These are phyloP conservation scores for Sugiyamaella floridensis DNA, from an alignment of 805 yeast genomes.

Conservation along the genomic window DNA sequence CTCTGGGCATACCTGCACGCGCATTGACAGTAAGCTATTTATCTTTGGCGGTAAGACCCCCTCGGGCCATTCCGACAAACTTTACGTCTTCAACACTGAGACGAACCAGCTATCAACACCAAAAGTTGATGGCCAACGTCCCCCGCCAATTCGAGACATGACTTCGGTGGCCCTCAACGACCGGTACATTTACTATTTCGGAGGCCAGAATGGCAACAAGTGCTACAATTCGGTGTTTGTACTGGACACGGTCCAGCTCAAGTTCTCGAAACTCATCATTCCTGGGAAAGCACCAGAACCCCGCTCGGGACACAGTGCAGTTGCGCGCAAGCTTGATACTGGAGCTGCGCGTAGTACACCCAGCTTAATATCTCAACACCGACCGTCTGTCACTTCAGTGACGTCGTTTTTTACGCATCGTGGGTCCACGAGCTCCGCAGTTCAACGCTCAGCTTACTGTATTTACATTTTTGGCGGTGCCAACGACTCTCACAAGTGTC, in stretches of 20 bases:
- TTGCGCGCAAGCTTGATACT: not conserved
- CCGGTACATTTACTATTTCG: slow-evolving; percentile 17
- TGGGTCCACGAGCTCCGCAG: not conserved
- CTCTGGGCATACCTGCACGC: slow-evolving; percentile 18
- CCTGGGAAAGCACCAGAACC: slow-evolving; percentile 13
- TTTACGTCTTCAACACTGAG: slow-evolving; percentile 19
- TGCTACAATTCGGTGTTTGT: slow-evolving; percentile 12
- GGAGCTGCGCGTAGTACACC: not conserved
- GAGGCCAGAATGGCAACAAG: slow-evolving; percentile 16
- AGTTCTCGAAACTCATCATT: slow-evolving; percentile 7
- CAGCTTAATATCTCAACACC: not conserved
- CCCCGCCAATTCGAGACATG: slow-evolving; percentile 13
- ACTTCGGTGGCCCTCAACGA: slow-evolving; percentile 10
- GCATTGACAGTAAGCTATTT: slow-evolving; percentile 14
- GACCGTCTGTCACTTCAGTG: not conserved
- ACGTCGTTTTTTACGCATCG: not conserved
- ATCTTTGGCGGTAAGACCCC: slow-evolving; percentile 21
- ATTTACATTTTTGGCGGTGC: slow-evolving; percentile 21
- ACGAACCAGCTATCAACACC: slow-evolving; percentile 14
- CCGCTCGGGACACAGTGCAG: slow-evolving; percentile 17
- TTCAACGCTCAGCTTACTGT: not conserved
- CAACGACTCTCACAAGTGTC: slow-evolving; percentile 3
- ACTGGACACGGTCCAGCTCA: slow-evolving; percentile 10
- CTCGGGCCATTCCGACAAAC: slow-evolving; percentile 10
- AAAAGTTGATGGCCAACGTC: slow-evolving; percentile 7